A percentile compares a stretch with the other conserved stretches of the same genome.
Evolutionary conservation across 176 grass and related monocot genomes (phyloP).

Genomic region (Eleusine coracana): DNA sequence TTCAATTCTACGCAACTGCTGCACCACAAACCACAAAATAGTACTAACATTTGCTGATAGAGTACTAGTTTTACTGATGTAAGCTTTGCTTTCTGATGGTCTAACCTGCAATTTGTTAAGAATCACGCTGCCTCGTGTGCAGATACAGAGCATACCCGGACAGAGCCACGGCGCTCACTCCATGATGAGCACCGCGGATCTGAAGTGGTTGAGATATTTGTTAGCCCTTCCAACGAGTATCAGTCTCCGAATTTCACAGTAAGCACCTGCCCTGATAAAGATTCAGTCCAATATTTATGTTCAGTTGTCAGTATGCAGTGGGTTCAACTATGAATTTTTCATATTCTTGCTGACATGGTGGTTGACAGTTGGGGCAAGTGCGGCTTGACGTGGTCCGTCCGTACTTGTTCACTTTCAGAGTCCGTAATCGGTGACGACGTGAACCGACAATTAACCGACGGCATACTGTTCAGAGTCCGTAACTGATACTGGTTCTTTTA

Average conservation of each 20-base stretch:
- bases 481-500: background rate
- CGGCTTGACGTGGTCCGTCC: background rate
- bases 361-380: background rate
- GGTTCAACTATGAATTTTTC: constrained; percentile 14
- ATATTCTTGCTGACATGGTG: constrained; percentile 21
- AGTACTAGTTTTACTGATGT: background rate
- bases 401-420: background rate
- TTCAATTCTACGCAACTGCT: background rate
- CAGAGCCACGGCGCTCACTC: background rate
- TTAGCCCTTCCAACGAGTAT: background rate
- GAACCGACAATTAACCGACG: background rate
- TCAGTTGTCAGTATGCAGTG: background rate
- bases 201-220: constrained; percentile 45
- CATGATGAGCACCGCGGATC: constrained; percentile 34
- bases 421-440: constrained; percentile 21
- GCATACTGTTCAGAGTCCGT: too few species aligned
- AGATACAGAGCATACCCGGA: background rate
- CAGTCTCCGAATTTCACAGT: constrained; percentile 8
- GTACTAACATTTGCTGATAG: background rate
- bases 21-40: background rate
- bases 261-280: background rate
- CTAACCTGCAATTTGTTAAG: background rate
- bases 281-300: background rate
- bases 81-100: constrained; percentile 30
- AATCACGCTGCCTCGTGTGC: constrained; percentile 19